Conservation (phyloP, 139 green algal genomes). For the Chlamydomonas eustigma region DNA sequence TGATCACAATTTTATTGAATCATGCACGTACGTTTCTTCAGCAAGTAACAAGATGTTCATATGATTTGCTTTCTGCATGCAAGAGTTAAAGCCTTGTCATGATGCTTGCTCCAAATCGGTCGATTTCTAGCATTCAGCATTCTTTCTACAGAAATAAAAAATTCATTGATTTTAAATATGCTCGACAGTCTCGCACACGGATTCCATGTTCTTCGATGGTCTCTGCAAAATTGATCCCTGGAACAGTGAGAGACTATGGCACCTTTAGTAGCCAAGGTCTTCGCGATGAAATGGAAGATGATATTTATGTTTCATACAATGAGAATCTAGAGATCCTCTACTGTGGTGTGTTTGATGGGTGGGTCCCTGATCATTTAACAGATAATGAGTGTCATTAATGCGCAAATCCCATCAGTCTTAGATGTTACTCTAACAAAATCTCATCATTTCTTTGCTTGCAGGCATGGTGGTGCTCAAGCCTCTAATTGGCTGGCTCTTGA, state of each 20-base stretch:
- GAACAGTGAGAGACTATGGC: conserved; percentile 6
- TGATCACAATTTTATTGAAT: too few species aligned
- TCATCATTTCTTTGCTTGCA: background rate
- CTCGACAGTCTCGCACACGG: too few species aligned
- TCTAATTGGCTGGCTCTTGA: background rate
- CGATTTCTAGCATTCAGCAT: too few species aligned
- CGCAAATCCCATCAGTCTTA: background rate
- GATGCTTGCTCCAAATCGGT: too few species aligned
- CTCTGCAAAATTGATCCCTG: background rate
- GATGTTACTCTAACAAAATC: background rate
- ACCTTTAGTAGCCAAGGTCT: conserved; percentile 2
- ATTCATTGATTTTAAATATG: too few species aligned
- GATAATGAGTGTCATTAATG: background rate
- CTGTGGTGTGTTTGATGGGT: conserved; percentile 15
- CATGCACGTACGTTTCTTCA: too few species aligned
- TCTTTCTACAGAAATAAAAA: too few species aligned
- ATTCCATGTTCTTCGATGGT: too few species aligned
- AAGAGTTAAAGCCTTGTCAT: too few species aligned
- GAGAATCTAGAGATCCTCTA: conserved; percentile 15
- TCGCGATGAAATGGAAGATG: conserved; percentile 15
- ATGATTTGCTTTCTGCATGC: too few species aligned
- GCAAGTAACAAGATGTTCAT: too few species aligned
- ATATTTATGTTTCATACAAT: background rate
- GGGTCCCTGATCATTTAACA: background rate
- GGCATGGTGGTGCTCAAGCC: background rate